phyloP scores from a whole-genome alignment of 225 moss, liverwort and hornwort genomes.

The Asterella californica region DNA sequence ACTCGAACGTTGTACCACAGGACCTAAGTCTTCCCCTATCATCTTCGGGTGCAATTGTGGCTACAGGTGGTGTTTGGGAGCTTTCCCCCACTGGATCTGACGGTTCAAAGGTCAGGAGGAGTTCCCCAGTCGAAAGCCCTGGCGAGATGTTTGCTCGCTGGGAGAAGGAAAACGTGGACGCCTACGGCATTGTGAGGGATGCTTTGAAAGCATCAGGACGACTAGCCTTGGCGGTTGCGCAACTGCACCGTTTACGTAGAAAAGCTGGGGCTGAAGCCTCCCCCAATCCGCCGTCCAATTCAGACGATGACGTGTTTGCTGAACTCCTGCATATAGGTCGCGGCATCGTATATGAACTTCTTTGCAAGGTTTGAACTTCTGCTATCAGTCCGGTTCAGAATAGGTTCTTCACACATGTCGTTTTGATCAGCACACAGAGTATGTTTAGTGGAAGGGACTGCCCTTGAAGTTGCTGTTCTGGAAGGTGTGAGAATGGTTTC shows the following conservation, averaged over 20 bases:
- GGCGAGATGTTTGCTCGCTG: slow-evolving; percentile 93
- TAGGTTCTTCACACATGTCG: background rate
- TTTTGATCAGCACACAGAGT: background rate
- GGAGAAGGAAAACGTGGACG: slow-evolving; percentile 76
- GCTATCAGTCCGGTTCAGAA: background rate
- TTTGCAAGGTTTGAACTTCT: slow-evolving; percentile 62
- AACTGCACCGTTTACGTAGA: slow-evolving; percentile 74
- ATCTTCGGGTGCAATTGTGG: slow-evolving; percentile 49
- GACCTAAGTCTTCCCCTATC: slow-evolving; percentile 24
- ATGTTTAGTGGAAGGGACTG: background rate
- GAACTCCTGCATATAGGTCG: slow-evolving; percentile 83
- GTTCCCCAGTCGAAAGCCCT: slow-evolving; percentile 66
- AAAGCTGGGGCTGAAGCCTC: slow-evolving; percentile 47
- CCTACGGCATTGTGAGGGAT: slow-evolving; percentile 86
- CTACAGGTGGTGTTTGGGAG: slow-evolving; percentile 65
- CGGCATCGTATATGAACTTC: slow-evolving; percentile 86
- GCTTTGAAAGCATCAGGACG: slow-evolving; percentile 87
- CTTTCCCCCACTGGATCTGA: slow-evolving; percentile 44
- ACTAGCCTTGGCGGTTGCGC: slow-evolving; percentile 90
- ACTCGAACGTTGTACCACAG: slow-evolving; percentile 37
- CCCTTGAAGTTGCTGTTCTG: background rate
- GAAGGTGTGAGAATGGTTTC: background rate
- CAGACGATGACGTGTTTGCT: slow-evolving; percentile 90
- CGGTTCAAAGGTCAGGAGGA: slow-evolving; percentile 44
- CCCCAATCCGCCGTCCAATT: slow-evolving; percentile 42